These are phyloP conservation scores for Coemansia sp. DNA, from an alignment of 192 early-diverging fungal species.

Conservation along the genomic window DNA sequence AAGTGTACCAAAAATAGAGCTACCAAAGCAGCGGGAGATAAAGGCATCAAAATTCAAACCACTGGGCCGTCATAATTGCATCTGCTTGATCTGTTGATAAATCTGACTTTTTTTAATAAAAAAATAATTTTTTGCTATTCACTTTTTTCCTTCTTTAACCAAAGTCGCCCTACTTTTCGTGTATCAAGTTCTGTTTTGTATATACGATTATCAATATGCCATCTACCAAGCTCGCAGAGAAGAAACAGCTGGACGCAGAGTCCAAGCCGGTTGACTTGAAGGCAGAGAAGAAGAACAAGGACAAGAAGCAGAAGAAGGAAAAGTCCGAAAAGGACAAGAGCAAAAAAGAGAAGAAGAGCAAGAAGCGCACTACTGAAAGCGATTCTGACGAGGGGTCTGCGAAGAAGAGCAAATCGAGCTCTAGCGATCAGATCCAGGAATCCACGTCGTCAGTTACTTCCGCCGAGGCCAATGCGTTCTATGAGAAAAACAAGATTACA, in stretches of 20 bases:
- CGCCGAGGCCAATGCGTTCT: constrained; percentile 51
- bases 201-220: constrained; percentile 11
- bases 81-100: constrained; percentile 1
- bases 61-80: neutral
- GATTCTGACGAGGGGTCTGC: constrained; percentile 9
- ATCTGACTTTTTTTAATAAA: neutral
- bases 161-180: constrained; percentile 9
- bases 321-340: constrained; percentile 32
- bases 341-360: constrained; percentile 33
- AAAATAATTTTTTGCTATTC: neutral
- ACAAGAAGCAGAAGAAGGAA: constrained; percentile 25
- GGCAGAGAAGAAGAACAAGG: constrained; percentile 7
- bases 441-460: constrained; percentile 19
- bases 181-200: constrained; percentile 13
- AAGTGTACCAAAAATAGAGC: neutral
- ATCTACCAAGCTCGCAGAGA: neutral
- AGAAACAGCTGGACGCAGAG: constrained; percentile 1
- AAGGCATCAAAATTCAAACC: no score
- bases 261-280: constrained; percentile 6
- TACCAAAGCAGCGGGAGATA: neutral
- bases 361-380: constrained; percentile 29
- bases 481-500: constrained; percentile 63
- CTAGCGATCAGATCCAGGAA: neutral
- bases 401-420: constrained; percentile 43
- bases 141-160: constrained; percentile 22